These are phyloP conservation scores for Coemansia sp. DNA, from an alignment of 192 early-diverging fungal genomes.

Conservation along the genomic window DNA sequence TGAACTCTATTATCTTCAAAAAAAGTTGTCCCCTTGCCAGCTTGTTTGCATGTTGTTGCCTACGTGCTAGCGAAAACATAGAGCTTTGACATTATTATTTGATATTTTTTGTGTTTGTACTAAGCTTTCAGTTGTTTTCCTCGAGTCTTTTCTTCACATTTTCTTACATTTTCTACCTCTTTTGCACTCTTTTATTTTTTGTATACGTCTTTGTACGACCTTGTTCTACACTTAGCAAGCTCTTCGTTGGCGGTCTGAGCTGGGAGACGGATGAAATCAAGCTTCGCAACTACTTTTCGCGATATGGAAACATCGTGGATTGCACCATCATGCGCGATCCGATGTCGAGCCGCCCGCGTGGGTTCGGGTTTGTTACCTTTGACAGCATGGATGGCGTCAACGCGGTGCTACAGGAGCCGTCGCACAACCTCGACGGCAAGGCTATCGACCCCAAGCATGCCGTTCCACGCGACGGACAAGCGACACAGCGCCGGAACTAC, in stretches of 20 bases:
- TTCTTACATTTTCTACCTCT: neutral
- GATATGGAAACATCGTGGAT: slow-evolving; percentile 83
- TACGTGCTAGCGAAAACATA: slow-evolving; percentile 10
- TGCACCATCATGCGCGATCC: slow-evolving; percentile 83
- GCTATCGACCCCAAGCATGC: slow-evolving; percentile 54
- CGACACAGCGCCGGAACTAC: slow-evolving; percentile 4
- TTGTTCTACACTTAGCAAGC: slow-evolving; percentile 63
- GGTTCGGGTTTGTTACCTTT: slow-evolving; percentile 95
- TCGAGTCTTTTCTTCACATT: neutral
- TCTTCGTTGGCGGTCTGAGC: slow-evolving; percentile 90
- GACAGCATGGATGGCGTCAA: slow-evolving; percentile 74
- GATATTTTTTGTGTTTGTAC: slow-evolving; percentile 43
- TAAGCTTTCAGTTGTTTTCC: slow-evolving; percentile 11
- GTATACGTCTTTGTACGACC: neutral
- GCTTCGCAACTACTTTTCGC: slow-evolving; percentile 80
- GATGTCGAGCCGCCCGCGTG: slow-evolving; percentile 82
- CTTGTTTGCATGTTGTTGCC: neutral
- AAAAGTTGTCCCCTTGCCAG: neutral
- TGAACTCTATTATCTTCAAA: slow-evolving; percentile 27
- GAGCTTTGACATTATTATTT: slow-evolving; percentile 78
- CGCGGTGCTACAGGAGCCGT: slow-evolving; percentile 66
- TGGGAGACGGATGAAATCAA: slow-evolving; percentile 83
- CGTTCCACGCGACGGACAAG: slow-evolving; percentile 44
- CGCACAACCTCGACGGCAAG: slow-evolving; percentile 71
- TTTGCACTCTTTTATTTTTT: slow-evolving; percentile 64